phyloP scores from a whole-genome alignment of 2,329 filamentous ascomycete genomes.

The Sclerotiophoma versabilis region DNA sequence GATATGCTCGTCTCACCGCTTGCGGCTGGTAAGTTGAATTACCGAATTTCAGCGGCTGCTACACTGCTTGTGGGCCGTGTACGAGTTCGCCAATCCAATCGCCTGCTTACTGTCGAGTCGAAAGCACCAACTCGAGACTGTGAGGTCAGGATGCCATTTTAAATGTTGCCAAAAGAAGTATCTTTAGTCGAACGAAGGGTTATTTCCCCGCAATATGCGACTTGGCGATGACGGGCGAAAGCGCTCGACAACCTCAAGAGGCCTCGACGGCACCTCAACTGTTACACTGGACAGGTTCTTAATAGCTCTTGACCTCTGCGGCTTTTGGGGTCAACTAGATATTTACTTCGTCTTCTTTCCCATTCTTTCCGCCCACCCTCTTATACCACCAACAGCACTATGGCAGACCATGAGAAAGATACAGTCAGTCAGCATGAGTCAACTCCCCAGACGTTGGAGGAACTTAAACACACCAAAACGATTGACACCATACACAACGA shows the following conservation, averaged over 20 bases:
- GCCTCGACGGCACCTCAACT: background rate
- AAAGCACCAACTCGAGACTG: conserved; percentile 1
- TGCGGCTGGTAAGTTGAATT: background rate
- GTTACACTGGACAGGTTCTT: background rate
- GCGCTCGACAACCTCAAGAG: background rate
- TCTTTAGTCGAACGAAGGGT: conserved; percentile 5
- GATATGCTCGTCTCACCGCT: too few species aligned
- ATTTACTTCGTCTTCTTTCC: background rate
- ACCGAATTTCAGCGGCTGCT: conserved; percentile 10
- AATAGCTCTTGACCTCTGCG: background rate
- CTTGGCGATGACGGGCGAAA: conserved; percentile 4
- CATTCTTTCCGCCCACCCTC: too few species aligned
- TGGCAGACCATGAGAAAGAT: background rate
- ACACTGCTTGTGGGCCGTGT: background rate
- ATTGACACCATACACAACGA: conserved; percentile 30
- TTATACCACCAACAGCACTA: background rate
- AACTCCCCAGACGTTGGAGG: conserved; percentile 4
- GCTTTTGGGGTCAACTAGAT: background rate
- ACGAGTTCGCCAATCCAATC: conserved; percentile 6
- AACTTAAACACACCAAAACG: conserved; percentile 7
- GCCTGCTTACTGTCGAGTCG: background rate
- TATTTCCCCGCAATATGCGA: conserved; percentile 2
- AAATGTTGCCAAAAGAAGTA: conserved; percentile 5
- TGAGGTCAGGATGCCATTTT: conserved; percentile 1
- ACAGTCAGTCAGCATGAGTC: background rate